phyloP scores from a whole-genome alignment of 2,329 filamentous ascomycete species.

The Fusarium praegraminearum region DNA sequence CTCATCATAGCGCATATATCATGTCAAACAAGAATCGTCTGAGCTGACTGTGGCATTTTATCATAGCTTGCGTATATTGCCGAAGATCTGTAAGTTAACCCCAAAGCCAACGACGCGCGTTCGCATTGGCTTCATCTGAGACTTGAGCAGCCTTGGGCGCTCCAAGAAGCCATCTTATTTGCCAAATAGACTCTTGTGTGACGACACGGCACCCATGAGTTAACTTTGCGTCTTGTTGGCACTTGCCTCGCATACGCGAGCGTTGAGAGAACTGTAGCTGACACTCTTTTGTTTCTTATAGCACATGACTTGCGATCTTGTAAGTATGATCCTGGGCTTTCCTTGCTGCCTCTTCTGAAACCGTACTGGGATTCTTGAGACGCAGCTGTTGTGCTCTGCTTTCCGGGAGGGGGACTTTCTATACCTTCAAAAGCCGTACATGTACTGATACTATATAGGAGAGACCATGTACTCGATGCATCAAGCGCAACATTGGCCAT shows the following conservation, averaged over 20 bases:
- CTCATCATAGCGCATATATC: conserved; percentile 27
- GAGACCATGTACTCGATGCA: conserved; percentile 95
- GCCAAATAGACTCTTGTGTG: conserved; percentile 28
- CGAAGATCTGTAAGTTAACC: conserved; percentile 83
- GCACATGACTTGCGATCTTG: conserved; percentile 95
- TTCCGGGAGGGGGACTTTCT: conserved; percentile 18
- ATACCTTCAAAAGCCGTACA: conserved; percentile 22
- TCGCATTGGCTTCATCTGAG: conserved; percentile 39
- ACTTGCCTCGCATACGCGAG: conserved; percentile 29
- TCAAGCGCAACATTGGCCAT: conserved; percentile 98
- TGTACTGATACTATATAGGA: conserved; percentile 68
- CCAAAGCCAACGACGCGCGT: conserved; percentile 45
- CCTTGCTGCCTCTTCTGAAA: conserved; percentile 43
- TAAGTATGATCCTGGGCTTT: conserved; percentile 62
- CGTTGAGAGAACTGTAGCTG: conserved; percentile 43
- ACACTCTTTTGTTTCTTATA: conserved; percentile 54
- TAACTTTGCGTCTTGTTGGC: conserved; percentile 19
- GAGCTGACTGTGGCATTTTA: conserved; percentile 49
- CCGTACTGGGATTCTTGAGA: conserved; percentile 17
- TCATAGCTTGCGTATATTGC: conserved; percentile 85
- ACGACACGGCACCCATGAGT: conserved; percentile 31
- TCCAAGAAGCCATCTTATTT: conserved; percentile 33
- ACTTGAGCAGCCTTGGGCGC: conserved; percentile 27
- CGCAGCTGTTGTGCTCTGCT: conserved; percentile 25
- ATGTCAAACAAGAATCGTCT: conserved; percentile 42